Evolutionary conservation across 345 rosid species (phyloP).

Genomic region (Cardamine chenopodiifolia): DNA sequence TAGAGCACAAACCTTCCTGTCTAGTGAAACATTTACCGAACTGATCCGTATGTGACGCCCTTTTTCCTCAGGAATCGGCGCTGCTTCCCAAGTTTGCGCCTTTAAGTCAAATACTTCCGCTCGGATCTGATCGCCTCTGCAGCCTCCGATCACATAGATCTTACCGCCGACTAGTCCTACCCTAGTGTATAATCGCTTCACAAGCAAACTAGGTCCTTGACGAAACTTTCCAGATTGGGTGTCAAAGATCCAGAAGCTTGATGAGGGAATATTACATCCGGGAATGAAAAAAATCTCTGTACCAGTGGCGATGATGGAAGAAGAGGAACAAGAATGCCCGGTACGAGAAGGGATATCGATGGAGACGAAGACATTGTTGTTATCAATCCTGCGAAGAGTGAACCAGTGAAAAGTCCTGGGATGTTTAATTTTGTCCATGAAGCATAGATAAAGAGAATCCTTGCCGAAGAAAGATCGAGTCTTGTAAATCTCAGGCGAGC

Average conservation of each 20-base stretch:
- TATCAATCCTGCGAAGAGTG: neutral
- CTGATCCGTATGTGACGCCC: accelerated
- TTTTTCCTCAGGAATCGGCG: neutral
- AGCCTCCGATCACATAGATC: neutral
- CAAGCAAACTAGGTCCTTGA: neutral
- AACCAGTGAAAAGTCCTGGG: neutral
- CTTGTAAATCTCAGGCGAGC: neutral
- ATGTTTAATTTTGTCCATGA: neutral
- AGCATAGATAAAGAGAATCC: neutral
- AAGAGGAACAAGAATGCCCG: neutral
- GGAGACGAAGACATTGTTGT: neutral
- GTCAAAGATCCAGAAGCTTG: neutral
- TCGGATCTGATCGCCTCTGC: neutral
- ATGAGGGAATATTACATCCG: neutral
- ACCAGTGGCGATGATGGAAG: neutral
- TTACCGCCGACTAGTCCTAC: neutral
- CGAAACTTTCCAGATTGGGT: neutral
- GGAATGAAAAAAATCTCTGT: neutral
- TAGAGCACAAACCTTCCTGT: neutral
- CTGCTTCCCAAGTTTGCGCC: neutral
- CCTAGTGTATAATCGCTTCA: neutral
- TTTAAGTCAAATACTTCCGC: neutral
- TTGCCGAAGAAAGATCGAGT: neutral
- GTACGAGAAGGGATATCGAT: neutral
- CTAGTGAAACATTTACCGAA: neutral